Percentiles rank a stretch among this genome's conserved stretches.
phyloP scores from a whole-genome alignment of 2,329 filamentous ascomycete species.

The Fusarium nurragi region DNA sequence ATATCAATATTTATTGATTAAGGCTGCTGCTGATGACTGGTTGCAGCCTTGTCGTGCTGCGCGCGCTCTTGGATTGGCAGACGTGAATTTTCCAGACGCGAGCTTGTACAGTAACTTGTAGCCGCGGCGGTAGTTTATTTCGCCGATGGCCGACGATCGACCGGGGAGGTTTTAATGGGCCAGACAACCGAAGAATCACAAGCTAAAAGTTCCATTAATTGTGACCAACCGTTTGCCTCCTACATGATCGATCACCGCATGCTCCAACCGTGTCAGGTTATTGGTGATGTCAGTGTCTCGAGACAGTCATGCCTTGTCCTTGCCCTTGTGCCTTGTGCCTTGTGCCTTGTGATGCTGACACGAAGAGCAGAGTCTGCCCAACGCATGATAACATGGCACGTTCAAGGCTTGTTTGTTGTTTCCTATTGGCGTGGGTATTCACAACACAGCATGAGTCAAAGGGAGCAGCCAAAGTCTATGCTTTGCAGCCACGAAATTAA shows the following conservation, averaged over 20 bases:
- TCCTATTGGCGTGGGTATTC: neutral
- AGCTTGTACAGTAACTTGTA: conserved; percentile 13
- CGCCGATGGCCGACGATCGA: conserved; percentile 32
- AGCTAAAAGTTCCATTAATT: conserved; percentile 10
- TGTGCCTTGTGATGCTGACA: conserved; percentile 19
- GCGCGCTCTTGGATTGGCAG: conserved; percentile 31
- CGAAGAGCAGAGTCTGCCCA: neutral
- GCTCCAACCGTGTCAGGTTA: conserved; percentile 36
- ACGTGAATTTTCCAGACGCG: conserved; percentile 39
- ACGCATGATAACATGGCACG: conserved; percentile 1
- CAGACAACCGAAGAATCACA: conserved; percentile 10
- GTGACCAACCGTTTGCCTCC: conserved; percentile 22
- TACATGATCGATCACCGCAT: conserved; percentile 36
- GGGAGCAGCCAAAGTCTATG: conserved; percentile 7
- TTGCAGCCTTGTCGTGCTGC: conserved; percentile 23
- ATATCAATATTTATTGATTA: neutral
- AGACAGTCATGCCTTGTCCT: conserved; percentile 28
- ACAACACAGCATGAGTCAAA: conserved; percentile 3
- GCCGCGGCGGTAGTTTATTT: conserved; percentile 42
- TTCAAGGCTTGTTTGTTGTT: neutral
- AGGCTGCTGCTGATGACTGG: conserved; percentile 3
- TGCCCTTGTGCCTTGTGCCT: neutral
- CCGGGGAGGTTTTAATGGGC: neutral
- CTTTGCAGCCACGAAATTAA: conserved; percentile 21
- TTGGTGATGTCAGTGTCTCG: conserved; percentile 43